Evolutionary conservation across 306 rosid genomes (phyloP).

Genomic region (Pyrus communis): DNA sequence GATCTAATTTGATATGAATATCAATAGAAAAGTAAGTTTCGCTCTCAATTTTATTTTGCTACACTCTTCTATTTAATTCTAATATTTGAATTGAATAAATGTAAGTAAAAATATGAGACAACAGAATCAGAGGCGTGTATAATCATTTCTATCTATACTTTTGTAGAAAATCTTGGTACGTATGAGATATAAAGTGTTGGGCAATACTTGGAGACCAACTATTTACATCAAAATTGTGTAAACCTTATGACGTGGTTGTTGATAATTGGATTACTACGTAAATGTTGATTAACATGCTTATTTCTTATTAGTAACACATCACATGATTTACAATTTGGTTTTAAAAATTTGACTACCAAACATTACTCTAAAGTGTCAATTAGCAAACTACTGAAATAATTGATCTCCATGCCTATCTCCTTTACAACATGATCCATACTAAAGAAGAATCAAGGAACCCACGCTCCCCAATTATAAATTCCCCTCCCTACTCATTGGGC

Average conservation of each 20-base stretch:
- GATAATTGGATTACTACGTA: too few relatives aligned
- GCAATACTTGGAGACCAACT: too few relatives aligned
- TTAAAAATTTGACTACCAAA: too few relatives aligned
- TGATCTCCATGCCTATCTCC: not conserved
- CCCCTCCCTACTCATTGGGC: conserved; percentile 9
- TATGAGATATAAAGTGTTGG: not conserved
- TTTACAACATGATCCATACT: not conserved
- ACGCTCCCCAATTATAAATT: not conserved
- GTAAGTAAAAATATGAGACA: not conserved
- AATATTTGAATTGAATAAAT: too few relatives aligned
- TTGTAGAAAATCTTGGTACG: not conserved
- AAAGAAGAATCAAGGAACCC: not conserved
- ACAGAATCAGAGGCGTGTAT: not conserved
- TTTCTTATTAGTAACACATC: too few relatives aligned
- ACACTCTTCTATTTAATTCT: too few relatives aligned
- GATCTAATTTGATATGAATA: not conserved
- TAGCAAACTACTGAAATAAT: not conserved
- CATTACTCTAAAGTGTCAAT: not conserved
- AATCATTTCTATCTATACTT: not conserved
- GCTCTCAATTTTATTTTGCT: too few relatives aligned
- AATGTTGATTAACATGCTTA: too few relatives aligned
- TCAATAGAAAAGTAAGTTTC: not conserved
- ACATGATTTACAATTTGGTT: too few relatives aligned
- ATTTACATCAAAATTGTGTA: too few relatives aligned
- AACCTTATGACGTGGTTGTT: too few relatives aligned